Percentiles rank a stretch among this genome's conserved stretches.
These are phyloP conservation scores for Madurella fahalii DNA, from an alignment of 2,329 filamentous ascomycete genomes.

Conservation along the genomic window DNA sequence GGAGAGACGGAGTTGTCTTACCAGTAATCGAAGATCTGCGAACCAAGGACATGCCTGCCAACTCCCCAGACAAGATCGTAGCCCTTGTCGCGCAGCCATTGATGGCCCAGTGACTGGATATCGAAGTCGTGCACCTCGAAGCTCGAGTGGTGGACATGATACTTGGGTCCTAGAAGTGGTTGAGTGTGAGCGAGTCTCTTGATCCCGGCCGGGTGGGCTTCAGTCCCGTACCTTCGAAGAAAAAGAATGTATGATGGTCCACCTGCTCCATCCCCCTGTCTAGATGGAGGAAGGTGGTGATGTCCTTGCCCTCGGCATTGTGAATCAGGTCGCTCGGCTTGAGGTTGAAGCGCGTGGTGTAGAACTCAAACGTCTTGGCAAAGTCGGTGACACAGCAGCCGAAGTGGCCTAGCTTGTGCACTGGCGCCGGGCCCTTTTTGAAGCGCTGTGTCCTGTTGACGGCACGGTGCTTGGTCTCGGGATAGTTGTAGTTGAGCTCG, in stretches of 20 bases:
- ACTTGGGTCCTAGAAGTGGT: slow-evolving; percentile 10
- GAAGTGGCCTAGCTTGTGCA: slow-evolving; percentile 29
- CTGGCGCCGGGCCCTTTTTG: slow-evolving; percentile 33
- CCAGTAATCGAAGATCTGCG: slow-evolving; percentile 61
- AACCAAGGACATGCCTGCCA: slow-evolving; percentile 56
- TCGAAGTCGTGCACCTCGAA: slow-evolving; percentile 61
- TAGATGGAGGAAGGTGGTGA: slow-evolving; percentile 43
- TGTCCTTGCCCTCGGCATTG: slow-evolving; percentile 11
- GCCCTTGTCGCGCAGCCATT: slow-evolving; percentile 51
- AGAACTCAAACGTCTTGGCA: slow-evolving; percentile 29
- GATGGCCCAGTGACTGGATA: slow-evolving; percentile 55
- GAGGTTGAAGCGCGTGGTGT: slow-evolving; percentile 30
- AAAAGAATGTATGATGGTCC: slow-evolving; percentile 53
- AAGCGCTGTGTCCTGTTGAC: slow-evolving; percentile 49
- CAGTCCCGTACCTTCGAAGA: slow-evolving; percentile 24
- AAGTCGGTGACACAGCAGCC: slow-evolving; percentile 32
- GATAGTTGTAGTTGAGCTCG: slow-evolving; percentile 41
- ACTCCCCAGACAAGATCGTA: slow-evolving; percentile 58
- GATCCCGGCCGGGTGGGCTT: neutral
- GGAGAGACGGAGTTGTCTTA: neutral
- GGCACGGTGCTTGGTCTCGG: slow-evolving; percentile 43
- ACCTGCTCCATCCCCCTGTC: slow-evolving; percentile 44
- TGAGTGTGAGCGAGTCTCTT: neutral
- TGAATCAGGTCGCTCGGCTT: slow-evolving; percentile 27
- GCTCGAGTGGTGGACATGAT: slow-evolving; percentile 49